phyloP scores from a whole-genome alignment of 495 filamentous ascomycete genomes.

The Venustampulla echinocandica region DNA sequence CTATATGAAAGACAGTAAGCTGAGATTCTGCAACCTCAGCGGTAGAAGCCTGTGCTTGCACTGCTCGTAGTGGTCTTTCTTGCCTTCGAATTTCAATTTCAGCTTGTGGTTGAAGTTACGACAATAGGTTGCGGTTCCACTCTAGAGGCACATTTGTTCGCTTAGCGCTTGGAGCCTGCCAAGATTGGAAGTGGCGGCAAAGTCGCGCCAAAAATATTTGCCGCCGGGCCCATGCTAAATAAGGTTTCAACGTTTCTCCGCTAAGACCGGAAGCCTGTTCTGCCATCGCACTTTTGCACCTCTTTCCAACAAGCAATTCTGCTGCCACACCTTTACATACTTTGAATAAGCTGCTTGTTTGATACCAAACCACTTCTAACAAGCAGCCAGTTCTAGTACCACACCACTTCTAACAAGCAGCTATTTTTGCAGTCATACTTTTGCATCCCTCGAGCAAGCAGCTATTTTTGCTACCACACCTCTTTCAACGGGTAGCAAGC shows the following conservation, averaged over 20 bases:
- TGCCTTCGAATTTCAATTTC: slow-evolving; percentile 5
- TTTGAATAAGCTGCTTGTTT: slow-evolving; percentile 1
- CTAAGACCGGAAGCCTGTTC: no score
- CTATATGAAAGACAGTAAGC: slow-evolving; percentile 2
- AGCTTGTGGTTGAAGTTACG: slow-evolving; percentile 3
- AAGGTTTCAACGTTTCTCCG: no score
- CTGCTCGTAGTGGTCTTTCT: slow-evolving; percentile 4
- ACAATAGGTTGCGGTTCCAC: slow-evolving; percentile 1
- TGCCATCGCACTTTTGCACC: no score
- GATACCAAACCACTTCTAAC: neutral
- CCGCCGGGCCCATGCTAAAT: no score
- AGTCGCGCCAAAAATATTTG: slow-evolving; percentile 6
- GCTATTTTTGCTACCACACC: slow-evolving; percentile 4
- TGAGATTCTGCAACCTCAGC: slow-evolving; percentile 1
- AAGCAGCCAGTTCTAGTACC: neutral
- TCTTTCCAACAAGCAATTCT: neutral
- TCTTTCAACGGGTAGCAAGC: slow-evolving; percentile 3
- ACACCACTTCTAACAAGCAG: neutral
- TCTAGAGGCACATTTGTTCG: slow-evolving; percentile 5
- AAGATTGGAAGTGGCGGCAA: slow-evolving; percentile 6
- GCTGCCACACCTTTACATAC: neutral
- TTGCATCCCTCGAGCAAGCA: neutral
- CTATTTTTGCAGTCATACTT: slow-evolving; percentile 1
- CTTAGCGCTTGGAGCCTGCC: slow-evolving; percentile 5
- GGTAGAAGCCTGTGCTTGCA: slow-evolving; percentile 3